Percentiles rank a stretch among this genome's conserved stretches.
phyloP scores from a whole-genome alignment of 768 basidiomycete genomes.

The Lyophyllum semitale region DNA sequence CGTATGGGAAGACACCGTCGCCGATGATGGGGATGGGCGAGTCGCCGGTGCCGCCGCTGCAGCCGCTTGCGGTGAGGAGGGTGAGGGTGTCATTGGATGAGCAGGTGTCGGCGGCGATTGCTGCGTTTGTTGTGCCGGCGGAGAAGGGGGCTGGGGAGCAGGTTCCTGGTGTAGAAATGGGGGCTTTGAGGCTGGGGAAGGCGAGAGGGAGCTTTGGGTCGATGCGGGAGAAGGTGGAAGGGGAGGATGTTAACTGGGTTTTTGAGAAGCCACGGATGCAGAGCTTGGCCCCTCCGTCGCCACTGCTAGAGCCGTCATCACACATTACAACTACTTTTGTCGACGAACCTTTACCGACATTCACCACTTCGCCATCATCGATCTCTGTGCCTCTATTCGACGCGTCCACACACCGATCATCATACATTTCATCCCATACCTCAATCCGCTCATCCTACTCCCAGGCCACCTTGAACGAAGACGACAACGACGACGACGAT shows the following conservation, averaged over 20 bases:
- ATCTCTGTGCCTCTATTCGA: neutral
- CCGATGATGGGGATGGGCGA: neutral
- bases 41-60: slow-evolving; percentile 9
- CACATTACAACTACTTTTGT: neutral
- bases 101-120: slow-evolving; percentile 4
- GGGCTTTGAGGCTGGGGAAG: neutral
- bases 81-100: slow-evolving; percentile 15
- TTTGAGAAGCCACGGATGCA: slow-evolving; percentile 1
- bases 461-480: neutral
- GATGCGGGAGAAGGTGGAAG: slow-evolving; percentile 6
- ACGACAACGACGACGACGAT: neutral
- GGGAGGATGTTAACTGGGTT: neutral
- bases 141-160: neutral
- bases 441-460: slow-evolving; percentile 12
- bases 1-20: slow-evolving; percentile 11
- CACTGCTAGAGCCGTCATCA: neutral
- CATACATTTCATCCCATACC: slow-evolving; percentile 5
- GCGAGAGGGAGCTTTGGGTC: neutral
- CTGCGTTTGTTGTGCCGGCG: neutral
- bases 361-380: neutral
- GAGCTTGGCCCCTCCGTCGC: neutral
- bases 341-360: neutral
- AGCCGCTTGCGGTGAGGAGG: neutral
- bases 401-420: neutral
- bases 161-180: neutral